Conservation (phyloP, 176 grass and related monocot species). For the Otatea glauca region DNA sequence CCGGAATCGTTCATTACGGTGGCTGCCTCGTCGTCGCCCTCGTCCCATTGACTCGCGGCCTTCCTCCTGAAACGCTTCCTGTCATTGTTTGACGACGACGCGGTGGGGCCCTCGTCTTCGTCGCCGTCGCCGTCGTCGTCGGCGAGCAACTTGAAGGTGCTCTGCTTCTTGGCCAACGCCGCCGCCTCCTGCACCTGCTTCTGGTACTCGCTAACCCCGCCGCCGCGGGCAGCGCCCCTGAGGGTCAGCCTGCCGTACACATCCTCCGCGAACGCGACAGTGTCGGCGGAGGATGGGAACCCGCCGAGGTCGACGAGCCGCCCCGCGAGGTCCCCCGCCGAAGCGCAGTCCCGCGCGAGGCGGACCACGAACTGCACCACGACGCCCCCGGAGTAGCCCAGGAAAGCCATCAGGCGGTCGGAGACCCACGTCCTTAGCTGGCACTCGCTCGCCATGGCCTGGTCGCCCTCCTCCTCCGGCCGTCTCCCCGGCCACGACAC, state of each 20-base stretch:
- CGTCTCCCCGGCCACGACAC: too few relatives aligned
- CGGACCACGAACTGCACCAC: too few relatives aligned
- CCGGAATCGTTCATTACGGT: not conserved
- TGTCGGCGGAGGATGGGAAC: constrained; percentile 39
- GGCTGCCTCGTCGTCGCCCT: not conserved
- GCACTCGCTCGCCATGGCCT: too few relatives aligned
- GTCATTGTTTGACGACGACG: not conserved
- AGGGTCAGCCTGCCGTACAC: constrained; percentile 29
- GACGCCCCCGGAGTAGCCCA: too few relatives aligned
- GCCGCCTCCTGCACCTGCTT: constrained; percentile 37
- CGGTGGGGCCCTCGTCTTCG: not conserved
- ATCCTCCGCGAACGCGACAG: constrained; percentile 44
- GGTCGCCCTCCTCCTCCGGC: too few relatives aligned
- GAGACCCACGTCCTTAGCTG: too few relatives aligned
- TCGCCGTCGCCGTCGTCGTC: not conserved
- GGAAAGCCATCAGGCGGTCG: too few relatives aligned
- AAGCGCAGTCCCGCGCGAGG: too few relatives aligned
- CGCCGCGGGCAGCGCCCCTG: not conserved
- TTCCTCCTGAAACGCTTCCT: constrained; percentile 45
- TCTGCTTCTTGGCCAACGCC: constrained; percentile 35
- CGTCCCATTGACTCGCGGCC: not conserved
- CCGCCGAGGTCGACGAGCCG: constrained; percentile 44
- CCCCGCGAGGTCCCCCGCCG: too few relatives aligned
- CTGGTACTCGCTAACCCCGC: constrained; percentile 27
- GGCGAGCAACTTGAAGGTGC: constrained; percentile 43